Conservation (phyloP, 768 basidiomycete genomes). For the Porpolomopsis calyptriformis region DNA sequence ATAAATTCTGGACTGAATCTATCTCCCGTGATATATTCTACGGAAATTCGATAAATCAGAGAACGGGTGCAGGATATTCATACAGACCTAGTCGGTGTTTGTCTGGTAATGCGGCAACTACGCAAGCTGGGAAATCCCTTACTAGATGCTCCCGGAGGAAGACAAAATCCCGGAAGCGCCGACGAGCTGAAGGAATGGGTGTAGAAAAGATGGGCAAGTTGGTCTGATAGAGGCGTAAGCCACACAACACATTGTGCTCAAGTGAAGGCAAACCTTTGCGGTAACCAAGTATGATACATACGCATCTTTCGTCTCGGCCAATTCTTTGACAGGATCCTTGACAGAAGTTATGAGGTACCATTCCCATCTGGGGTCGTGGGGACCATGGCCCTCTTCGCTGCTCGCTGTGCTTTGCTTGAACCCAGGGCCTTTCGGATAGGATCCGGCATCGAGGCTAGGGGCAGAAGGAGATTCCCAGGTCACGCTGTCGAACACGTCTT, state of each 20-base stretch:
- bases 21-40: constrained; percentile 97
- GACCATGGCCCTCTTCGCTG: constrained; percentile 57
- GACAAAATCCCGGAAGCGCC: constrained; percentile 95
- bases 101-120: constrained; percentile 93
- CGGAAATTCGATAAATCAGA: background rate
- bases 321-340: constrained; percentile 89
- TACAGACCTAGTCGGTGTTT: constrained; percentile 88
- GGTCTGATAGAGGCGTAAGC: constrained; percentile 43
- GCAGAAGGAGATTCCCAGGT: constrained; percentile 76
- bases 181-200: constrained; percentile 60
- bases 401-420: constrained; percentile 74
- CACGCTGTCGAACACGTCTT: constrained; percentile 85
- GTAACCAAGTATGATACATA: constrained; percentile 91
- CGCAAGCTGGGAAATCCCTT: constrained; percentile 91
- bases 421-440: constrained; percentile 50
- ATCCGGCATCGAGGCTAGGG: constrained; percentile 35
- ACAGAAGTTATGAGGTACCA: constrained; percentile 75
- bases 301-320: constrained; percentile 94
- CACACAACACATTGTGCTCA: background rate
- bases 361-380: constrained; percentile 85
- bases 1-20: constrained; percentile 96
- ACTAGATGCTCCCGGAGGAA: constrained; percentile 83
- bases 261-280: constrained; percentile 53
- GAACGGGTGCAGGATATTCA: background rate
- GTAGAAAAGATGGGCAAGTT: constrained; percentile 81